Evolutionary conservation across 208 protist species (phyloP), one percentile per base, ranked within the genome.

Genomic region (Herpetomonas samuelpessoai): DNA sequence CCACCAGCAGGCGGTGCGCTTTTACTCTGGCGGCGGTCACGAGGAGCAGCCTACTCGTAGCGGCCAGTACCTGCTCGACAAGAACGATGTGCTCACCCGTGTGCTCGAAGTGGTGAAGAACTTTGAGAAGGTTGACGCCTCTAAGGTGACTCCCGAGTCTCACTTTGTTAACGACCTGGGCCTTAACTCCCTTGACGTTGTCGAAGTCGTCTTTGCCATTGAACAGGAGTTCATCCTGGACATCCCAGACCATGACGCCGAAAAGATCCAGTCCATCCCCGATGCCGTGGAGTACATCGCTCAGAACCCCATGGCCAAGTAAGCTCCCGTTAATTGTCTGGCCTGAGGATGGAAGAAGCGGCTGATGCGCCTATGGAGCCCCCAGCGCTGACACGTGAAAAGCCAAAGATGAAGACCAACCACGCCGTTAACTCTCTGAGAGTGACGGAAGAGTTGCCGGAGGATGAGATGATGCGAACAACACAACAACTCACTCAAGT

Each of bases 181-280:
- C 45, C 82, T 98, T 24, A 97, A 98, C 68, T 97, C 92, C 21
- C 72, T 98, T 29, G 97, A 98, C 54, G 83, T 95, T 75, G 94
- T 98, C 26, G 97, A 98, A 69, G 87, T 98, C 18, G 91, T 98
- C 3, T 95, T 98, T 45, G 92, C 91, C 19, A 84, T 98, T 55
- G 96, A 98, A 62, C 92, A 98, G 52, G 95, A 98, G 75, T 98
- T 98, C 67, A 85, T 91, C 62, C 76, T 98, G 83, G 95, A 98
- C 74, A 98, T 98, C 60, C 93, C 96, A 60, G 96, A 98, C 73
- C 90, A 96, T 61, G 95, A 98, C 67, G 95, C 95, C 14, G 96
- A 98, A 47, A 97, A 95, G 76, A 97, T 98, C 56, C 83, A 93
- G 66, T 97, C 91, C 3, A 83, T 96, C 61, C 74, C 84, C 16